These are phyloP conservation scores for Geotrichum phurueaensis DNA, from an alignment of 1,139 yeast genomes.

Conservation along the genomic window DNA sequence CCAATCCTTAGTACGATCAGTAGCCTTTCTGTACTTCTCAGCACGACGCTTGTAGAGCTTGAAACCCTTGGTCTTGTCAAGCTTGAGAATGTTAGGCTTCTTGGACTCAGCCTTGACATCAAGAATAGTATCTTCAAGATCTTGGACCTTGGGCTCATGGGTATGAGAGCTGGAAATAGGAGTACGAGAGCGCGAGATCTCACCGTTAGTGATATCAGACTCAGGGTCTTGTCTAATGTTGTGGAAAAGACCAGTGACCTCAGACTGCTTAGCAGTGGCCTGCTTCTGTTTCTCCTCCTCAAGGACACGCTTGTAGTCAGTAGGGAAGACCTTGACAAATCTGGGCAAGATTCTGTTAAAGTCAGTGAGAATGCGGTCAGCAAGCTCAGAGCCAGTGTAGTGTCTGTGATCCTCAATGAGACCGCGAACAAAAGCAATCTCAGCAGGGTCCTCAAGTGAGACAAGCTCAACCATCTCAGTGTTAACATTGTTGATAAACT, in stretches of 20 bases:
- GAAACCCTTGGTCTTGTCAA: constrained; percentile 85
- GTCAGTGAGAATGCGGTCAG: constrained; percentile 72
- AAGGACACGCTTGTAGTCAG: constrained; percentile 84
- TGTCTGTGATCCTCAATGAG: constrained; percentile 92
- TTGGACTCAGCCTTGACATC: constrained; percentile 62
- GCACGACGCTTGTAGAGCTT: constrained; percentile 87
- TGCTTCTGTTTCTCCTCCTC: constrained; percentile 68
- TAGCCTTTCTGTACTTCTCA: constrained; percentile 77
- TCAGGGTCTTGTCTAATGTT: constrained; percentile 74
- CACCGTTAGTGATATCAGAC: constrained; percentile 85
- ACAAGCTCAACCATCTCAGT: constrained; percentile 75
- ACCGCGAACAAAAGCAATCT: constrained; percentile 90
- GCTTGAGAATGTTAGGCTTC: constrained; percentile 49
- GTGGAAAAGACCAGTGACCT: constrained; percentile 50
- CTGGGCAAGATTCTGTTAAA: constrained; percentile 84
- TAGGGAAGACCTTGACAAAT: constrained; percentile 89
- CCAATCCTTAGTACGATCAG: constrained; percentile 83
- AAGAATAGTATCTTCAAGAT: constrained; percentile 80
- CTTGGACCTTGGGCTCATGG: constrained; percentile 79
- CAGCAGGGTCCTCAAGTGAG: constrained; percentile 75
- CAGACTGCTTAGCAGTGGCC: constrained; percentile 54
- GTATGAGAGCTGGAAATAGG: constrained; percentile 32
- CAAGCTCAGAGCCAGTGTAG: constrained; percentile 88
- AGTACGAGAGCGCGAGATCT: constrained; percentile 38
- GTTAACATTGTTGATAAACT: constrained; percentile 76